These are phyloP conservation scores for Apiotrichum veenhuisii DNA, from an alignment of 1,284 basidiomycete species.

Conservation along the genomic window DNA sequence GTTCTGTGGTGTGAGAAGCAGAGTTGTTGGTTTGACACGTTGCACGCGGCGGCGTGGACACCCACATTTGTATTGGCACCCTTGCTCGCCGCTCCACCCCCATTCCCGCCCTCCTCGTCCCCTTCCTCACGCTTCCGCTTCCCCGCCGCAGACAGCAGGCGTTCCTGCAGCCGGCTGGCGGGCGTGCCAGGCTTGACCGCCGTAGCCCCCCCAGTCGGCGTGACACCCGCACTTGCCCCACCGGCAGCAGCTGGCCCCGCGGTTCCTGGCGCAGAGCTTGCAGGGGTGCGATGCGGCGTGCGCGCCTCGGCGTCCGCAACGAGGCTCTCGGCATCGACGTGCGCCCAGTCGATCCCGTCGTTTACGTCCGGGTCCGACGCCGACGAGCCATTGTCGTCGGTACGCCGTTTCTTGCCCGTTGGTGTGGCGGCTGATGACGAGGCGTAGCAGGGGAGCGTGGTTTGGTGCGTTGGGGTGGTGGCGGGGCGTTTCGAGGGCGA, in stretches of 20 bases:
- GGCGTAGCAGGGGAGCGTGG: background rate
- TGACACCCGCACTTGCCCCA: no score
- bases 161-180: background rate
- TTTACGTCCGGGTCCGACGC: conserved; percentile 16
- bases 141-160: conserved; percentile 1
- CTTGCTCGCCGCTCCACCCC: no score
- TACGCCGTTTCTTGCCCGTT: no score
- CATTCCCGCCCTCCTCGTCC: background rate
- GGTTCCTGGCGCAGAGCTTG: background rate
- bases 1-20: no score
- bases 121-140: conserved; percentile 10
- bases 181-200: background rate
- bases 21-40: no score
- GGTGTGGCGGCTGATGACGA: no score
- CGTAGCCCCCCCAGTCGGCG: no score
- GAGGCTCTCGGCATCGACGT: conserved; percentile 35
- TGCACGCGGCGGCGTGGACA: background rate
- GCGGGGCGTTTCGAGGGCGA: background rate
- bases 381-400: no score
- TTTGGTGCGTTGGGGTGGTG: background rate
- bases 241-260: no score
- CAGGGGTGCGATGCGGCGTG: background rate
- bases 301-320: conserved; percentile 28
- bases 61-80: no score
- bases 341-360: conserved; percentile 35